phyloP scores from a whole-genome alignment of 805 yeast species.

The Spathaspora passalidarum region DNA sequence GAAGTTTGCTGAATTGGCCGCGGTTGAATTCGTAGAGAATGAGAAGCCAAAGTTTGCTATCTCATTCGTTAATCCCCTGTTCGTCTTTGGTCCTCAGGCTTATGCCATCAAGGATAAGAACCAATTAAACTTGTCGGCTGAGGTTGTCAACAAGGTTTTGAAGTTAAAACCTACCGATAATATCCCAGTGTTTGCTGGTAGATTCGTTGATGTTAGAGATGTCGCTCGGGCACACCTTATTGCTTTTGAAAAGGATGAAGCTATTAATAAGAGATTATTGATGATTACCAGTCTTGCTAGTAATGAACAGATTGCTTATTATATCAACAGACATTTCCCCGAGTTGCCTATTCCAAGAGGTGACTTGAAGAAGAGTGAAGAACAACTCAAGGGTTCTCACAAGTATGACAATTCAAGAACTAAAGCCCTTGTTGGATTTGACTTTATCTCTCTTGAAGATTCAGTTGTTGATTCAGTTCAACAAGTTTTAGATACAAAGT shows the following conservation, averaged over 20 bases:
- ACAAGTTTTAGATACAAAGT: constrained; percentile 27
- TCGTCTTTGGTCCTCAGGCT: constrained; percentile 24
- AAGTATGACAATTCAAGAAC: constrained; percentile 32
- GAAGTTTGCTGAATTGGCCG: constrained; percentile 55
- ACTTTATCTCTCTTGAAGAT: constrained; percentile 34
- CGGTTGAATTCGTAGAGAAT: constrained; percentile 48
- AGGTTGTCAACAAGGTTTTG: constrained; percentile 37
- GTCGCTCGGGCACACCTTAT: constrained; percentile 41
- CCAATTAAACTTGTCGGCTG: constrained; percentile 30
- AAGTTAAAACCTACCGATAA: constrained; percentile 24
- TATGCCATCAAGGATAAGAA: constrained; percentile 15
- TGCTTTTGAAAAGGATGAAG: constrained; percentile 29
- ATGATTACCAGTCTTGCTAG: constrained; percentile 16
- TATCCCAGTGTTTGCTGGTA: constrained; percentile 19
- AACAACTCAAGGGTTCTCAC: neutral
- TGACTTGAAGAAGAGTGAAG: constrained; percentile 6
- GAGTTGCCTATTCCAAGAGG: constrained; percentile 43
- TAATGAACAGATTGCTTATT: constrained; percentile 27
- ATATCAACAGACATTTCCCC: constrained; percentile 39
- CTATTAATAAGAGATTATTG: constrained; percentile 20
- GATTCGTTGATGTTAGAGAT: constrained; percentile 42
- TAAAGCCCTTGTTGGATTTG: constrained; percentile 32
- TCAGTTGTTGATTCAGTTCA: constrained; percentile 41
- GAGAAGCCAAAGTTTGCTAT: constrained; percentile 11
- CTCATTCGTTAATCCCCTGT: constrained; percentile 16